Conservation (phyloP, 1,284 basidiomycete genomes). For the Melampsora americana region DNA sequence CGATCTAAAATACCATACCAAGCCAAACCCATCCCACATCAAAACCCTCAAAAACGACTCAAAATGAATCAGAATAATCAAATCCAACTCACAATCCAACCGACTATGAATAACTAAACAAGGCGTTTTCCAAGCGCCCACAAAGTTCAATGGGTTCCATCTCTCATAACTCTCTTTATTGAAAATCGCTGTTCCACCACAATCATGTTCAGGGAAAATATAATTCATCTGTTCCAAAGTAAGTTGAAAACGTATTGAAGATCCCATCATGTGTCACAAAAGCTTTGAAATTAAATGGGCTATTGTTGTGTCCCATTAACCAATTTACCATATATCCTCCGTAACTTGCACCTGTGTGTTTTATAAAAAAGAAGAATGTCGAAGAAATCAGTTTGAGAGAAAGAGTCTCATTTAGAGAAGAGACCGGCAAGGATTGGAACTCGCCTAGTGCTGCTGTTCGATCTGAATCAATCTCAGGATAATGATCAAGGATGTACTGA, state of each 20-base stretch:
- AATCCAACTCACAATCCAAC: slow-evolving; percentile 47
- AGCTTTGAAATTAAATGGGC: slow-evolving; percentile 48
- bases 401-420: background rate
- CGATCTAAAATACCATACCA: slow-evolving; percentile 20
- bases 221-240: slow-evolving; percentile 50
- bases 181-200: slow-evolving; percentile 48
- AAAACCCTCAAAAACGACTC: background rate
- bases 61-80: slow-evolving; percentile 25
- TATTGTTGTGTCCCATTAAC: slow-evolving; percentile 51
- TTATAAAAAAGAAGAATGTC: background rate
- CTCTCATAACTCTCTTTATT: slow-evolving; percentile 30
- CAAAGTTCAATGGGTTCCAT: slow-evolving; percentile 46
- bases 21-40: background rate
- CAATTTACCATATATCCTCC: slow-evolving; percentile 47
- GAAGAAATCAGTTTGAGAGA: background rate
- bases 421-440: background rate
- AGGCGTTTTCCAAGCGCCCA: slow-evolving; percentile 49
- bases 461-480: slow-evolving; percentile 22
- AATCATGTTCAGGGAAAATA: slow-evolving; percentile 50
- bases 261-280: slow-evolving; percentile 51
- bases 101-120: slow-evolving; percentile 50
- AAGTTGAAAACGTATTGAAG: slow-evolving; percentile 45
- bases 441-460: slow-evolving; percentile 33
- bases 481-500: slow-evolving; percentile 35
- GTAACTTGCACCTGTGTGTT: slow-evolving; percentile 27